A percentile compares a stretch with the other conserved stretches of the same genome.
phyloP scores from a whole-genome alignment of 345 rosid genomes.

The Syzygium aromaticum region DNA sequence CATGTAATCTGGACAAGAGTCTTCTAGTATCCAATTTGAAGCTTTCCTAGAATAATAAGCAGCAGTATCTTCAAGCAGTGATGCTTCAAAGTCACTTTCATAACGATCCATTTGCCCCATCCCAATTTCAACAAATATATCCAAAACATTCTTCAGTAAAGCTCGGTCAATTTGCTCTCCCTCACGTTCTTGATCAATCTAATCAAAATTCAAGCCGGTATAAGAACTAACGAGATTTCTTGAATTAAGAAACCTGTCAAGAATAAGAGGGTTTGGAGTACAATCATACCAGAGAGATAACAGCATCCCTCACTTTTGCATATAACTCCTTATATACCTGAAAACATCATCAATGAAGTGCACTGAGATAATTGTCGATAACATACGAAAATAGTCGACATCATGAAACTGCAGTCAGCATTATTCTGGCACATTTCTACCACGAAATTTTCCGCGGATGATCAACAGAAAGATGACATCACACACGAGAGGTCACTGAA shows the following conservation, averaged over 20 bases:
- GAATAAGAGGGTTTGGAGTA: not conserved
- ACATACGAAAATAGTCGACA: not conserved
- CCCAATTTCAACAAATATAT: constrained; percentile 53
- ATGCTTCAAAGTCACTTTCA: constrained; percentile 43
- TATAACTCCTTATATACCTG: constrained; percentile 41
- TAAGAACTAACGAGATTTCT: not conserved
- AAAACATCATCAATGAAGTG: not conserved
- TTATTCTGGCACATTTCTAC: not conserved
- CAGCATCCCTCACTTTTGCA: constrained; percentile 39
- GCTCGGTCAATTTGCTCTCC: constrained; percentile 61
- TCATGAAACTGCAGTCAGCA: not conserved
- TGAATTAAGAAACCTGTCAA: not conserved
- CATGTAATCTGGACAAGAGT: constrained; percentile 56
- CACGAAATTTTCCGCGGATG: not conserved
- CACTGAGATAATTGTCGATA: not conserved
- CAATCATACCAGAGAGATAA: constrained; percentile 39
- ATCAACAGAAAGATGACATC: not conserved
- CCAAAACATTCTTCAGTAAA: constrained; percentile 46
- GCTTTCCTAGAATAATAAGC: constrained; percentile 62
- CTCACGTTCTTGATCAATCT: constrained; percentile 54
- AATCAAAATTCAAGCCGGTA: not conserved
- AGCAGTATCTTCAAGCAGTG: constrained; percentile 42
- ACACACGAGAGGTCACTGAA: not conserved
- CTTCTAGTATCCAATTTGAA: constrained; percentile 48
- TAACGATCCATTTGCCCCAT: constrained; percentile 41